A percentile compares a stretch with the other conserved stretches of the same genome.
Conservation (phyloP, 2,329 filamentous ascomycete genomes). For the Fusarium sp. region DNA sequence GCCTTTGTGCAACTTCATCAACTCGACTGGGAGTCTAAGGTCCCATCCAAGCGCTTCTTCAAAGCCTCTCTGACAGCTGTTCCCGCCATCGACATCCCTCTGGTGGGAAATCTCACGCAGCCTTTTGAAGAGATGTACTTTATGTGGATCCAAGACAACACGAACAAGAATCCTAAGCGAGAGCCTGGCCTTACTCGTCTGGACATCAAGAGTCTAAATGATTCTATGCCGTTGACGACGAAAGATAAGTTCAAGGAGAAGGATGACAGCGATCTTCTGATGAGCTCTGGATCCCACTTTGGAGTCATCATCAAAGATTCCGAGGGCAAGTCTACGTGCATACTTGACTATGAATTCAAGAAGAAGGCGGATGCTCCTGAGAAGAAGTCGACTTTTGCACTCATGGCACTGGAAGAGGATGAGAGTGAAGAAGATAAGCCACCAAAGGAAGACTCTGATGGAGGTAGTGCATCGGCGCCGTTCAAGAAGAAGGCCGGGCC, state of each 20-base stretch:
- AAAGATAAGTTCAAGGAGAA: conserved; percentile 24
- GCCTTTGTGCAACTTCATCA: not conserved
- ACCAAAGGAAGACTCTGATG: not conserved
- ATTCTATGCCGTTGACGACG: not conserved
- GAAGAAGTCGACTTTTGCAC: not conserved
- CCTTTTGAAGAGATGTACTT: conserved; percentile 50
- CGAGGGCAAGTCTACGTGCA: not conserved
- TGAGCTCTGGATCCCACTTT: conserved; percentile 41
- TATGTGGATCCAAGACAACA: conserved; percentile 46
- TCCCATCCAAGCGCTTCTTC: not conserved
- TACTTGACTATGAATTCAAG: conserved; percentile 44
- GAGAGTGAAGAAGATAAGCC: not conserved
- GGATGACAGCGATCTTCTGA: conserved; percentile 23
- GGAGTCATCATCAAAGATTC: conserved; percentile 31
- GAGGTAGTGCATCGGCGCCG: conserved; percentile 21
- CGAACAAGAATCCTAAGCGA: not conserved
- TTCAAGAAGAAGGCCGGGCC: conserved; percentile 46
- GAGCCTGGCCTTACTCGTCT: not conserved
- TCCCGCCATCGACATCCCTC: not conserved
- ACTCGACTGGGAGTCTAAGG: not conserved
- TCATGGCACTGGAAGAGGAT: not conserved
- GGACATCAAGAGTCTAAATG: not conserved
- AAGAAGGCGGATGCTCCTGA: not conserved
- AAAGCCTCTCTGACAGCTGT: not conserved
- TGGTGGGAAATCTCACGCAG: conserved; percentile 46